These are phyloP conservation scores for Rosellinia necatrix DNA, from an alignment of 2,329 filamentous ascomycete genomes.

Conservation along the genomic window DNA sequence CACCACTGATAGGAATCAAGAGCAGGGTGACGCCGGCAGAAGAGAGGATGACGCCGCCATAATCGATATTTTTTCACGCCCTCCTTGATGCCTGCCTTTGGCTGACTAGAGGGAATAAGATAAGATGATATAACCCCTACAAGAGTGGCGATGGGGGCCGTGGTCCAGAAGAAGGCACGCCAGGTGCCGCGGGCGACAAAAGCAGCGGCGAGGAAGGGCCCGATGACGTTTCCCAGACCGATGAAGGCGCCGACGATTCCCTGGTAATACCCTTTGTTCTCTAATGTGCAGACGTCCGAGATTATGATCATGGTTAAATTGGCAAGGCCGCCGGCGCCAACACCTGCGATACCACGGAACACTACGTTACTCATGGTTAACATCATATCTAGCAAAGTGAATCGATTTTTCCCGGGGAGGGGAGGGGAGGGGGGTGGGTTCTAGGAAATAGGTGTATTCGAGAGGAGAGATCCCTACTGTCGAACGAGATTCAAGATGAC, in stretches of 20 bases:
- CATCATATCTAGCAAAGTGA: neutral
- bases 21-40: conserved; percentile 62
- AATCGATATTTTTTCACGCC: conserved; percentile 63
- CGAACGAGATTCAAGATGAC: no score
- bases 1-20: conserved; percentile 65
- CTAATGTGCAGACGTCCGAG: conserved; percentile 43
- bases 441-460: no score
- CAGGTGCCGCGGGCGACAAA: conserved; percentile 34
- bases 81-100: conserved; percentile 49
- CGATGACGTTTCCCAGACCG: conserved; percentile 33
- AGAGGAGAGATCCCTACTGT: no score
- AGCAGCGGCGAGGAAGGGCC: conserved; percentile 36
- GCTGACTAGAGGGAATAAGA: conserved; percentile 57
- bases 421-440: no score
- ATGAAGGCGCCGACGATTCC: conserved; percentile 36
- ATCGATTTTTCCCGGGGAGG: neutral
- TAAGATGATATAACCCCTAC: conserved; percentile 52
- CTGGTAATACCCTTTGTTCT: conserved; percentile 44
- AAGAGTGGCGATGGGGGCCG: conserved; percentile 54
- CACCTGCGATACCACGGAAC: conserved; percentile 39
- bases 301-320: conserved; percentile 44
- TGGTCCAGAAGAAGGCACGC: conserved; percentile 49
- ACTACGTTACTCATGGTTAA: conserved; percentile 1
- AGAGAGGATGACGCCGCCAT: conserved; percentile 58
- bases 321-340: conserved; percentile 37